Base-by-base conservation (phyloP, 2,329 filamentous ascomycete genomes). In the Graphilbum ipis-grandicollis region DNA sequence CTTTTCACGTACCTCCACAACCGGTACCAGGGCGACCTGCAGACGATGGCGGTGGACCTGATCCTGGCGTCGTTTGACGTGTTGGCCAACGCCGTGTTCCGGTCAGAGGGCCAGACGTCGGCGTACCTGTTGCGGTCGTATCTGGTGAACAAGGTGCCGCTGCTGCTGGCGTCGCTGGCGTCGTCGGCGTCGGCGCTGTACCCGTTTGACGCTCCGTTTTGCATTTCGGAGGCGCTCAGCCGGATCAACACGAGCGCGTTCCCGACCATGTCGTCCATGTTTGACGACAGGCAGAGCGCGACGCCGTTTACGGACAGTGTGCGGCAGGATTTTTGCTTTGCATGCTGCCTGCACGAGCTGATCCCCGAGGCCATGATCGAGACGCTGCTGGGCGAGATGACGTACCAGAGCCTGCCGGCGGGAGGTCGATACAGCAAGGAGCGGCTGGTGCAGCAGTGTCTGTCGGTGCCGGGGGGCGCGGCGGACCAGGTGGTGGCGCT, bases 51-150 rank as follows among this genome's bases (percentile, higher is more conserved):
- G 0, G 73, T 84, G 37, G 85, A 94, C 48, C 64, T 96, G 2
- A 79, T 96, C 31, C 69, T 88, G 9, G 83, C 85, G 2, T 77
- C 85, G 0, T 96, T 98, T 49, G 86, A 96, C 48, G 69, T 92
- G 5, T 63, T 98, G 14, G 81, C 85, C 26, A 93, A 93, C 49
- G 79, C 80, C 5, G 80, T 88, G 43, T 82, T 90, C 46, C 72
- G 66, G 6, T 67, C 64, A 31, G 67, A 73, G 43, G 62, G 62
- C 1, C 58, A 58, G 31, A 64, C 63, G 39, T 61, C 65, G 6
- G 80, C 82, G 39, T 77, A 85, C 40, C 58, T 88, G 15, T 66
- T 93, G 36, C 78, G 84, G 26, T 92, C 86, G 1, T 98, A 90
- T 51, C 64, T 98, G 19, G 79, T 92, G 46, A 74, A 74, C 54